A percentile compares a stretch with the other conserved stretches of the same genome.
Conservation (phyloP, 2,329 filamentous ascomycete species). For the Cordyceps tenuipes region DNA sequence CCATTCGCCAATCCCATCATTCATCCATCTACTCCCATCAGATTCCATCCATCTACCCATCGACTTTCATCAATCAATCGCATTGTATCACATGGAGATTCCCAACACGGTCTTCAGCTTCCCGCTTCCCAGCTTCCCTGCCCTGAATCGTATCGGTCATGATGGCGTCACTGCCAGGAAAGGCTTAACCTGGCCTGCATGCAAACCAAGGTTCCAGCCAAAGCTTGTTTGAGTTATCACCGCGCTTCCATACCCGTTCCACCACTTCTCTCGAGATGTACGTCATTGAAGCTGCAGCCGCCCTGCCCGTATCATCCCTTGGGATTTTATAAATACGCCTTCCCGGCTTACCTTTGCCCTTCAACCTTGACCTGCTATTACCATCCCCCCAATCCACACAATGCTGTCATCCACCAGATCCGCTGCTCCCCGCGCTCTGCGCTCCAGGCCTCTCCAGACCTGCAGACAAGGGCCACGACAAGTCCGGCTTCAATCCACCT, state of each 20-base stretch:
- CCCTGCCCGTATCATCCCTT: neutral
- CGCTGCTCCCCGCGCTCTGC: neutral
- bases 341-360: neutral
- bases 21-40: too few species aligned
- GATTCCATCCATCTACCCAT: neutral
- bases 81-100: neutral
- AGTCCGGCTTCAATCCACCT: slow-evolving; percentile 34
- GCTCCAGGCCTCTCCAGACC: neutral
- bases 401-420: slow-evolving; percentile 4
- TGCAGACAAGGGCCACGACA: neutral
- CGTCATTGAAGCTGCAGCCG: neutral
- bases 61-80: neutral
- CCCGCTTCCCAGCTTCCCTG: neutral
- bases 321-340: neutral
- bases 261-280: neutral
- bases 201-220: neutral
- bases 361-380: neutral
- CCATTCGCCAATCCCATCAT: too few species aligned
- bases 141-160: neutral
- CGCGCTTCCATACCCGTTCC: neutral
- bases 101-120: neutral
- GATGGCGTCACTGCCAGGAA: slow-evolving; percentile 7
- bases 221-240: neutral
- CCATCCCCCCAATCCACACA: neutral
- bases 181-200: neutral